Evolutionary conservation across 1,139 yeast genomes (phyloP), one percentile per base, ranked within the genome.

Genomic region (Yamadazyma dushanensis): DNA sequence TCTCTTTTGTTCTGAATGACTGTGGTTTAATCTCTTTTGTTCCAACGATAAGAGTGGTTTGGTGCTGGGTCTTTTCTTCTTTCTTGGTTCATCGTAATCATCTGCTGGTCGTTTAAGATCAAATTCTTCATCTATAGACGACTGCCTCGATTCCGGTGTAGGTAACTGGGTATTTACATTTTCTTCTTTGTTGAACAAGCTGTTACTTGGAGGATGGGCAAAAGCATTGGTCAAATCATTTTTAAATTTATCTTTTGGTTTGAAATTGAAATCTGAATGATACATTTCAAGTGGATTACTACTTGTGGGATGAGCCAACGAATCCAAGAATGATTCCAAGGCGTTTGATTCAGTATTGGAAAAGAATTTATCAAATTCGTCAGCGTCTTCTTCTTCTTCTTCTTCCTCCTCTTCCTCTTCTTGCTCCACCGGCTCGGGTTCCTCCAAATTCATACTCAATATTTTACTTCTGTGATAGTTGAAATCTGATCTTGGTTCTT

Each of bases 1-100:
- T 38, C 96, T 72, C 50, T 78, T 76, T 58, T 86, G 88, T 56
- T 87, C 96, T 35, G 86, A 78, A 33, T 77, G 69, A 6, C 85
- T 79, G 56, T 87, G 96, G 51, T 83, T 83, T 37, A 70, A 56
- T 37, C 92, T 70, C 51, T 83, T 83, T 53, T 85, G 88, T 48
- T 81, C 83, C 35, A 77, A 73, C 0, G 83, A 59, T 17, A 84
- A 65, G 10, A 68, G 55, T n/a, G 70, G 80, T 59, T 66, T 76
- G 46, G 62, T 57, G 13, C 61, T 50, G 14, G 63, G 54, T 42
- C 66, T 57, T 42, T 56, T 57, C 32, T 64, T 55, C 46, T 61
- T 64, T 35, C 52, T 56, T 3, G 46, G 31, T 16, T 33, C 47
- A 10, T 45, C 44, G 7, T 37, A 43, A 22, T 37, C 45, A 20